Base-by-base conservation (phyloP, 192 early-diverging fungal species). In the Coemansia sp. region DNA sequence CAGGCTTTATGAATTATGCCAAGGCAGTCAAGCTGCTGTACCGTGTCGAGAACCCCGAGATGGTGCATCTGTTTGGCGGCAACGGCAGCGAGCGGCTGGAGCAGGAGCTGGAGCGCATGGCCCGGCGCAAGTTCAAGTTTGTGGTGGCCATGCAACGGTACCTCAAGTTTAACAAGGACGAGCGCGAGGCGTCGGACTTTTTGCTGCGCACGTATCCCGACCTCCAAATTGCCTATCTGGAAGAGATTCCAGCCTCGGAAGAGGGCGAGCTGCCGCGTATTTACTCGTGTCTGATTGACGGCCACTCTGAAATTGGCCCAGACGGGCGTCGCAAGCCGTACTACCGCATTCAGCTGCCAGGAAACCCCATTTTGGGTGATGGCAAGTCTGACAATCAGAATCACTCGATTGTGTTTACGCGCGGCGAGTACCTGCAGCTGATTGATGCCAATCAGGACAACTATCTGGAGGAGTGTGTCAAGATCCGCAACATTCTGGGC, bases 361-460 rank as follows among this genome's bases (percentile, higher is more conserved):
- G 90, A 8, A 87, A 89, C 64, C 89, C 92, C 4, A 91, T 93
- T 57, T 72, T 94, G n/a, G 92, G 92, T 19, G 91, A 94, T 64
- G 92, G 92, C 41, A 94, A 94, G 77, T 88, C 89, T 0, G 91
- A 91, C 69, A 94, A 94, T 67, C 92, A 92, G 76, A 92, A 91
- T 69, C 90, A 91, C 58, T 81, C 88, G 15, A 82, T 94, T 39
- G 83, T 91, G 31, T 94, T 89, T 50, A 83, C 84, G 38, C 91
- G 92, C 38, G 92, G 92, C 35, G 92, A 94, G 78, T 92, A 91
- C 46, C 28, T 94, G 35, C 89, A 94, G 65, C 69, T 92, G 9
- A 83, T 94, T 23, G 92, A 94, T 56, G 92, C 92, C 15, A 94
- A 94, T 58, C 90, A 92, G 80, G 92, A 94, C 65, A 91, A 94